Percentiles rank a stretch among this genome's conserved stretches.
Evolutionary conservation across 345 rosid species (phyloP).

Genomic region (Rhodamnia rubescens): DNA sequence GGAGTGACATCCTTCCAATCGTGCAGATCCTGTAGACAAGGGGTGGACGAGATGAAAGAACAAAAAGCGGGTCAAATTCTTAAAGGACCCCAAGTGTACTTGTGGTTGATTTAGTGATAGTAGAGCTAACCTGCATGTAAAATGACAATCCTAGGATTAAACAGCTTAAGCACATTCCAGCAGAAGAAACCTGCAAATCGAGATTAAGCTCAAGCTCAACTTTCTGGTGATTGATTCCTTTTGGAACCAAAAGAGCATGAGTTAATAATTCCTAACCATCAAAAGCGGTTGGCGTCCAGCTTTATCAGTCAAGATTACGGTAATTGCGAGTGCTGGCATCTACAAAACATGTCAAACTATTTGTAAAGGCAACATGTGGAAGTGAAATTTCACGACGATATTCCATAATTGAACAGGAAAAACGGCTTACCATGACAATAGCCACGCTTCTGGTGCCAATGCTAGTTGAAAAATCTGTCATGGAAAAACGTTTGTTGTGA

Average conservation of each 20-base stretch:
- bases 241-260: background rate
- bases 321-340: background rate
- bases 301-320: background rate
- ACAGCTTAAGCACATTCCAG: conserved; percentile 6
- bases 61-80: background rate
- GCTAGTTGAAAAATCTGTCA: conserved; percentile 22
- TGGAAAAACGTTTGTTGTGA: background rate
- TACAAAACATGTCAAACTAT: background rate
- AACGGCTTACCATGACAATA: background rate
- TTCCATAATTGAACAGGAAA: background rate
- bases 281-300: background rate
- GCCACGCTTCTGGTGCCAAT: conserved; percentile 29
- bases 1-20: background rate
- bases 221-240: background rate
- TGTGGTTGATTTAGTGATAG: background rate
- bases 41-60: background rate
- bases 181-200: background rate
- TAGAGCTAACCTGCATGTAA: background rate
- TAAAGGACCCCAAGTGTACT: background rate
- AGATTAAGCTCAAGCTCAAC: background rate
- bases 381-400: background rate
- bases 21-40: background rate
- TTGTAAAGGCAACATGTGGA: background rate
- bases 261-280: background rate
- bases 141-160: background rate